Conservation (phyloP, 306 rosid species). For the Castanea sativa region DNA sequence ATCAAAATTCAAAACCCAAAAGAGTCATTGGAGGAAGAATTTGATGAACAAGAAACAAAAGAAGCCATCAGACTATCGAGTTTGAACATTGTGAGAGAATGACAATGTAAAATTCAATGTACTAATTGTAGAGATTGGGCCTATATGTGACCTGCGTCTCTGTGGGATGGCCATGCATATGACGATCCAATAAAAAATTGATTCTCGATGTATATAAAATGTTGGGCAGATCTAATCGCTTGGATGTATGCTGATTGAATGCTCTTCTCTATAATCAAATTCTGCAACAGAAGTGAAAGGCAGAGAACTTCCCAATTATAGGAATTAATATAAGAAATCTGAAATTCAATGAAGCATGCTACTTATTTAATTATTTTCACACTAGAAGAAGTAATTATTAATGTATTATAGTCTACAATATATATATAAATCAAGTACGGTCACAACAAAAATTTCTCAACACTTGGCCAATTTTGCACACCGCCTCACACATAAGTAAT, state of each 20-base stretch:
- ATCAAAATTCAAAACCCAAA: not conserved
- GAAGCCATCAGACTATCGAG: not conserved
- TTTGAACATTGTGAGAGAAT: too few relatives aligned
- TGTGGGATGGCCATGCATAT: constrained; percentile 87
- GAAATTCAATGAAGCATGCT: not conserved
- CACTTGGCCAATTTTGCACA: too few relatives aligned
- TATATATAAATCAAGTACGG: not conserved
- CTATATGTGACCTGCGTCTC: constrained; percentile 67
- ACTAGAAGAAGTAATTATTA: not conserved
- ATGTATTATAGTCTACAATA: not conserved
- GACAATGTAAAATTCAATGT: constrained; percentile 3
- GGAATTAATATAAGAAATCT: not conserved
- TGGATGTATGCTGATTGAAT: constrained; percentile 91
- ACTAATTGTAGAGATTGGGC: constrained; percentile 12
- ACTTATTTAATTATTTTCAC: not conserved
- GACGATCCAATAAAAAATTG: constrained; percentile 94
- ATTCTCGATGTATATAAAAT: constrained; percentile 88
- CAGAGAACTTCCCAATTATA: too few relatives aligned
- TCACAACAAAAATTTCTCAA: too few relatives aligned
- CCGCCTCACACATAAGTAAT: too few relatives aligned
- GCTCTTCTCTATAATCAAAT: constrained; percentile 84
- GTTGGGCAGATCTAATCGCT: constrained; percentile 91
- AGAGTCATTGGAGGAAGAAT: not conserved
- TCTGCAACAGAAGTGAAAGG: constrained; percentile 50
- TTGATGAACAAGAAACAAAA: not conserved